Percentiles rank a stretch among this genome's conserved stretches.
phyloP scores from a whole-genome alignment of 2,329 filamentous ascomycete genomes.

The Colletotrichum tamarilloi region DNA sequence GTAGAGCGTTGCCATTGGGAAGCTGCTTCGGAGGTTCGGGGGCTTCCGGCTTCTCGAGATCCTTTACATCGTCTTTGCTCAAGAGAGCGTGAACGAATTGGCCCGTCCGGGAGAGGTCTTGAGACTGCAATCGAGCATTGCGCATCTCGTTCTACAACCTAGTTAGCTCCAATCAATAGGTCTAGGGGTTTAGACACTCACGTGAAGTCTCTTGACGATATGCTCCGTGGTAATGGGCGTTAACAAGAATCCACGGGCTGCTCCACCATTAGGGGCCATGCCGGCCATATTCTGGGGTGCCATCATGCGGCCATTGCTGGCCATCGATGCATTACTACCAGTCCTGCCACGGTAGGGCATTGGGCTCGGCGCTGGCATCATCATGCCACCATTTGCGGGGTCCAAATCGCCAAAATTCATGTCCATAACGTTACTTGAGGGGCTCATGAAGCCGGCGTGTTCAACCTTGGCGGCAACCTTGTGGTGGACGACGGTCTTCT shows the following conservation, averaged over 20 bases:
- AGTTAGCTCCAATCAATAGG: constrained; percentile 38
- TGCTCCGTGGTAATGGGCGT: constrained; percentile 93
- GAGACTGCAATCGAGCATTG: constrained; percentile 85
- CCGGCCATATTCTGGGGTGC: constrained; percentile 61
- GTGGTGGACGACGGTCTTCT: constrained; percentile 98
- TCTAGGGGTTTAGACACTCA: constrained; percentile 56
- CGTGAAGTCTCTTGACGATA: constrained; percentile 87
- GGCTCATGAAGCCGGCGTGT: constrained; percentile 85
- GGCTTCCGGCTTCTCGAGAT: constrained; percentile 62
- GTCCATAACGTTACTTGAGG: constrained; percentile 82
- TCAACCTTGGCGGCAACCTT: constrained; percentile 98
- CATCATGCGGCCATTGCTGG: constrained; percentile 70
- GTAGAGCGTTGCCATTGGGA: constrained; percentile 62
- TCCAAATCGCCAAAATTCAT: constrained; percentile 95
- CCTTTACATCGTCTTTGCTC: constrained; percentile 75
- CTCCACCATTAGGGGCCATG: constrained; percentile 68
- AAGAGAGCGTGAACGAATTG: constrained; percentile 84
- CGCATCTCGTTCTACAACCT: constrained; percentile 83
- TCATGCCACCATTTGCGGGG: constrained; percentile 78
- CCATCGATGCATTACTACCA: constrained; percentile 73
- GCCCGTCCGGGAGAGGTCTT: constrained; percentile 84
- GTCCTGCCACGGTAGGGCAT: constrained; percentile 78
- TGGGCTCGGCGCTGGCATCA: constrained; percentile 75
- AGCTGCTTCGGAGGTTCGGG: constrained; percentile 60
- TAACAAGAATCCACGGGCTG: constrained; percentile 74